Evolutionary conservation across 352 stramenopile species (phyloP).

Genomic region (Pythium aphanidermatum): DNA sequence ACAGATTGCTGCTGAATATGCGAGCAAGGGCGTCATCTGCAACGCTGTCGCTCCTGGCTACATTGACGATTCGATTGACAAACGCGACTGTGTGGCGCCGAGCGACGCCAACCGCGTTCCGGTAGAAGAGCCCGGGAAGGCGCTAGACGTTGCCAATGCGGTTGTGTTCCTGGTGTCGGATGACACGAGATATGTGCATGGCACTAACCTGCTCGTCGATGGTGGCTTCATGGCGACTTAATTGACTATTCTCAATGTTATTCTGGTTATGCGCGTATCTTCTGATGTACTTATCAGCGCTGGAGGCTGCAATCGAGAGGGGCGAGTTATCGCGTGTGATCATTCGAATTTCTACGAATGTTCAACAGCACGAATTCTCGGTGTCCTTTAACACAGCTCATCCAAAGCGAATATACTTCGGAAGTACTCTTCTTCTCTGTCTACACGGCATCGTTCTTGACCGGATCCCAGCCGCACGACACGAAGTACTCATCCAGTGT

Average conservation of each 20-base stretch:
- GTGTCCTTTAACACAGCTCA: no score
- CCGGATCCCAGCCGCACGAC: conserved; percentile 47
- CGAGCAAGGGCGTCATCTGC: conserved; percentile 48
- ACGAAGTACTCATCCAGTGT: conserved; percentile 43
- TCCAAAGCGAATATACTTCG: no score
- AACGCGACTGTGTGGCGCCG: conserved; percentile 46
- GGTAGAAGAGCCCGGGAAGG: conserved; percentile 46
- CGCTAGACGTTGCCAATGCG: conserved; percentile 56
- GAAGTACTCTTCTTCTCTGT: no score
- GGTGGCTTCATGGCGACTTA: conserved; percentile 50
- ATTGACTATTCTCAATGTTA: no score
- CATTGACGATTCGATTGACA: conserved; percentile 59
- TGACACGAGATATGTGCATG: conserved; percentile 58
- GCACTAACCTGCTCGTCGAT: conserved; percentile 55
- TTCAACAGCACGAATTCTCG: no score
- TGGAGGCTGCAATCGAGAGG: no score
- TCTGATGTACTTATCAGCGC: no score
- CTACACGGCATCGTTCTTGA: conserved; percentile 40
- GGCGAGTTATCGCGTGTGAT: no score
- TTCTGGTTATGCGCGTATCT: no score
- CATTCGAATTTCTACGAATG: no score
- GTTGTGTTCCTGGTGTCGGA: conserved; percentile 65
- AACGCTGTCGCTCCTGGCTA: conserved; percentile 53
- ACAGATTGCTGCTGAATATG: conserved; percentile 58
- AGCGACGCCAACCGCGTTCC: conserved; percentile 41